Base-by-base conservation (phyloP, 768 basidiomycete species). In the Leucocoprinus sp. region DNA sequence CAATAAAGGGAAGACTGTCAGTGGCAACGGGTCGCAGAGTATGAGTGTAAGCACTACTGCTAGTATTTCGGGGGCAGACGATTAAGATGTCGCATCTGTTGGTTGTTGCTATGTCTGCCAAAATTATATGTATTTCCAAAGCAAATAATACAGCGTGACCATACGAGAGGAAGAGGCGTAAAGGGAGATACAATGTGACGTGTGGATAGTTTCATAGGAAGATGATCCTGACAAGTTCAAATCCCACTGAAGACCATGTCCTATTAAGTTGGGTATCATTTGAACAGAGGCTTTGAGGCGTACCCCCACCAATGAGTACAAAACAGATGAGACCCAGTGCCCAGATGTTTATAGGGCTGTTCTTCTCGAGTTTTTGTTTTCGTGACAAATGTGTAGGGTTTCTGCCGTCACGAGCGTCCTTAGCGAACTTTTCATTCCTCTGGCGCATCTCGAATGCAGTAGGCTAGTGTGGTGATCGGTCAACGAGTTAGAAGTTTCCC, bases 361-460 rank as follows among this genome's bases (percentile, higher is more conserved):
- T 72, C 63, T 87, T 86, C 28, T 73, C 71, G 28, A 84, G 65
- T 52, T 69, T 71, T 48, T 91, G 85, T 54, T 83, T 78, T 49
- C 82, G 72, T 42, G 87, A 88, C 9, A 71, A 70, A 52, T 84
- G 82, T 49, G 76, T 72, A 1, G 84, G 76, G 37, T 85, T 84
- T 71, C 87, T 90, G 55, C 88, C 88, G 28, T 75, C 63, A 52
- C 76, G 78, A 51, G 77, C 81, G 50, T 80, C 78, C 49, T 72
- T 77, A 31, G 82, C 84, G 64, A 92, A 92, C 65, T 88, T 82
- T 47, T 73, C 74, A 62, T 90, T 92, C 62, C 78, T 77, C 57
- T 80, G 77, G 54, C 84, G 81, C 65, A 89, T 73, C 57, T 90
- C 87, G 60, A 85, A 88, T 69, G 84, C 77, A 44, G 82, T 86